phyloP scores from a whole-genome alignment of 371 early-diverging fungal species.

The Circinella umbellata region DNA sequence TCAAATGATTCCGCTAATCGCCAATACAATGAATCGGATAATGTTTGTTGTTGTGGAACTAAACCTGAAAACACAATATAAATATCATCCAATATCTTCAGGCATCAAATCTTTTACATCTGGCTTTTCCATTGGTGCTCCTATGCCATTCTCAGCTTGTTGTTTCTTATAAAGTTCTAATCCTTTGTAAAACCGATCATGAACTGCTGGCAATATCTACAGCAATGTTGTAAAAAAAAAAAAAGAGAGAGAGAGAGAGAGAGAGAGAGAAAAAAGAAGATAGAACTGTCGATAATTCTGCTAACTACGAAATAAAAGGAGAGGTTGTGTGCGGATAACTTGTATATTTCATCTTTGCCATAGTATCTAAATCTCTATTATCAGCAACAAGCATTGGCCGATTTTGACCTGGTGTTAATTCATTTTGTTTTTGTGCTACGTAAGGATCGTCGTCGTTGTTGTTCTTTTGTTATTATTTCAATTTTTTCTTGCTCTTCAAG shows the following conservation, averaged over 20 bases:
- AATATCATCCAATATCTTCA: conserved; percentile 48
- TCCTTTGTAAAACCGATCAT: conserved; percentile 54
- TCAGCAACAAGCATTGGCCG: conserved; percentile 53
- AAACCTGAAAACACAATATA: conserved; percentile 62
- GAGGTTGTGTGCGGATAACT: too few species aligned
- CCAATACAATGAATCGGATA: conserved; percentile 71
- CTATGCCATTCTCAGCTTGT: conserved; percentile 18
- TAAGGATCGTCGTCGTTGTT: conserved; percentile 28
- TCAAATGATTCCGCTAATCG: conserved; percentile 73
- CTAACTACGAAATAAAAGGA: too few species aligned
- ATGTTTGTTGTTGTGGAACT: conserved; percentile 55
- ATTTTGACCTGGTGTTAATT: conserved; percentile 19
- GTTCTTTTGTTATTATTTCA: conserved; percentile 27
- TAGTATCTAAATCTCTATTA: conserved; percentile 56
- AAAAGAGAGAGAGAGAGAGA: too few species aligned
- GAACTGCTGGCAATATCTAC: conserved; percentile 61
- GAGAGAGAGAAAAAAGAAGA: too few species aligned
- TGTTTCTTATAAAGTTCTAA: conserved; percentile 26
- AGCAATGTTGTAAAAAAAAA: too few species aligned
- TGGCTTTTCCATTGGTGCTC: conserved; percentile 27
- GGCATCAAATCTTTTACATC: conserved; percentile 60
- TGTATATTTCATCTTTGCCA: conserved; percentile 42
- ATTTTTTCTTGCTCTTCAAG: conserved; percentile 28
- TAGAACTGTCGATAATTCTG: too few species aligned
- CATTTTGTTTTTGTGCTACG: conserved; percentile 33